phyloP scores from a whole-genome alignment of 2,329 filamentous ascomycete species.

The Lecanicillium sp. region DNA sequence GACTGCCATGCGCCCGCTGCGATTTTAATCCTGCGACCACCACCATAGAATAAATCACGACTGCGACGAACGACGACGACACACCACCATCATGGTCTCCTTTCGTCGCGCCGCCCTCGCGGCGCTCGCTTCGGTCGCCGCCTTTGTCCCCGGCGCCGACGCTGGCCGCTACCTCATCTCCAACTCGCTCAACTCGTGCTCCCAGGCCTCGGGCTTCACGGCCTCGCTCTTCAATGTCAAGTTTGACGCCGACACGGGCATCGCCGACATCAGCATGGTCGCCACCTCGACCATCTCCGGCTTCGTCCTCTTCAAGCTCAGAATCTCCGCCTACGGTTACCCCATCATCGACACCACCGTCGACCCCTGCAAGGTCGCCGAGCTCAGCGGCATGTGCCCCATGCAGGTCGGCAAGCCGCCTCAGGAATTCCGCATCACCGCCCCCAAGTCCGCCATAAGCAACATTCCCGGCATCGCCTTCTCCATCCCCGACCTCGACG shows the following conservation, averaged over 20 bases:
- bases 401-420: slow-evolving; percentile 82
- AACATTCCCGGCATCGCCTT: slow-evolving; percentile 80
- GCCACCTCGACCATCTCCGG: slow-evolving; percentile 72
- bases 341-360: slow-evolving; percentile 56
- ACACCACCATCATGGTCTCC: slow-evolving; percentile 6
- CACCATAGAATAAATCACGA: neutral
- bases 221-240: slow-evolving; percentile 77
- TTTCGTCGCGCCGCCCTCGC: slow-evolving; percentile 23
- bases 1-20: slow-evolving; percentile 6
- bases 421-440: slow-evolving; percentile 61
- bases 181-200: slow-evolving; percentile 72
- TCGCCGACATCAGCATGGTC: slow-evolving; percentile 63
- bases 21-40: neutral
- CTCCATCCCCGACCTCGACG: slow-evolving; percentile 84
- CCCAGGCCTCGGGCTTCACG: slow-evolving; percentile 71
- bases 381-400: slow-evolving; percentile 74
- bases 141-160: slow-evolving; percentile 46
- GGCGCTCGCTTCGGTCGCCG: slow-evolving; percentile 30
- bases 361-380: slow-evolving; percentile 64
- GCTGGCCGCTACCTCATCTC: slow-evolving; percentile 57
- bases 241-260: slow-evolving; percentile 64
- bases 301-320: slow-evolving; percentile 66
- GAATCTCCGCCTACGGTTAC: slow-evolving; percentile 73
- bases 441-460: slow-evolving; percentile 45
- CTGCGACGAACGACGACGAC: neutral